These are phyloP conservation scores for Fusarium pseudocircinatum DNA, from an alignment of 2,329 filamentous ascomycete species.

Conservation along the genomic window DNA sequence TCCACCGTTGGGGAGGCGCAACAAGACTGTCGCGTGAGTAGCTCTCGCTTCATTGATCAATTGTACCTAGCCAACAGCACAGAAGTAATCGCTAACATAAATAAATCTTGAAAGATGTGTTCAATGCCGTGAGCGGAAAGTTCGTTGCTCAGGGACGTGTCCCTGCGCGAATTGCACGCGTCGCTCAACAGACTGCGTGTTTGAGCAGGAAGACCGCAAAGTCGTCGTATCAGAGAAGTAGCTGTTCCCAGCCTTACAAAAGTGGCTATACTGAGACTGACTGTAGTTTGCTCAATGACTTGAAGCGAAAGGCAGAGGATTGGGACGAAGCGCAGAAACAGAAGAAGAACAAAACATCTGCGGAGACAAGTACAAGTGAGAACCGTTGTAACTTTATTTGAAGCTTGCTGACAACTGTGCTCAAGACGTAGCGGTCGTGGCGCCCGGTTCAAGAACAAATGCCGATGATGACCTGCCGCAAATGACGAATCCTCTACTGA, in stretches of 20 bases:
- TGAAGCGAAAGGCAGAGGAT: background rate
- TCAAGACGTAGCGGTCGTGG: no score
- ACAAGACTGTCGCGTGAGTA: background rate
- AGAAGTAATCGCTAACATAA: rapidly evolving
- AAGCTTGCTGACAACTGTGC: no score
- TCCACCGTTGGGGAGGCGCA: background rate
- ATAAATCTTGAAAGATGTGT: background rate
- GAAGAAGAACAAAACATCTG: background rate
- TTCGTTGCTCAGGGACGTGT: background rate
- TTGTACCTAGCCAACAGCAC: rapidly evolving
- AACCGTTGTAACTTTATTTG: no score
- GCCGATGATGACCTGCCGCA: no score
- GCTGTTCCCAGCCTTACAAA: rapidly evolving
- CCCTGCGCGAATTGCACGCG: background rate
- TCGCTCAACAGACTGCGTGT: background rate
- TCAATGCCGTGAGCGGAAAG: background rate
- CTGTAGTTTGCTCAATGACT: background rate
- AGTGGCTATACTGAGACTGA: rapidly evolving
- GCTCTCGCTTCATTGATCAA: background rate
- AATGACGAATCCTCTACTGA: no score
- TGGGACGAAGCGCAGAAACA: background rate
- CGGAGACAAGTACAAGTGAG: background rate
- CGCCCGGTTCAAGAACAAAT: no score
- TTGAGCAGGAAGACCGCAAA: background rate
- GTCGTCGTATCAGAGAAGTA: background rate